Evolutionary conservation across 176 grass and related monocot species (phyloP).

Genomic region (Alloteropsis semialata): DNA sequence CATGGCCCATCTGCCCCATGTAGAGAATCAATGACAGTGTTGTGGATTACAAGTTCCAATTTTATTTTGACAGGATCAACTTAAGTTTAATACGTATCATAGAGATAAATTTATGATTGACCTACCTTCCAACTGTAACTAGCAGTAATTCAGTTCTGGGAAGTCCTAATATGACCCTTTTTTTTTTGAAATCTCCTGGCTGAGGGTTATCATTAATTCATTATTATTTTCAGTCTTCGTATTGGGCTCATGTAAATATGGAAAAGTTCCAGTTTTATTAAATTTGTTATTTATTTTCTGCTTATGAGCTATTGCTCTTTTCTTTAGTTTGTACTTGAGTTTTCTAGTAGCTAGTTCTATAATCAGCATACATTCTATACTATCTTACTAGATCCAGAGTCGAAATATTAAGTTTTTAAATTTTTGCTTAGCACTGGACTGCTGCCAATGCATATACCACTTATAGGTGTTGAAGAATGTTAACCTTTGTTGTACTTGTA

Average conservation of each 20-base stretch:
- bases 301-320: not conserved
- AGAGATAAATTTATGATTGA: not conserved
- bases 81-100: not conserved
- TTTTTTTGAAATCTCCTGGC: not conserved
- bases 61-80: not conserved
- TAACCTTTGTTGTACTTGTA: not conserved
- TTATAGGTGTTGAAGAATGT: not conserved
- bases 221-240: not conserved
- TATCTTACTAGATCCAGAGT: not conserved
- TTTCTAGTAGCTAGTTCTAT: not conserved
- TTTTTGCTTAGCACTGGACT: not conserved
- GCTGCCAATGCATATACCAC: not conserved
- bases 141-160: not conserved
- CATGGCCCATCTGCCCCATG: not conserved
- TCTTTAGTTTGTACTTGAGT: not conserved
- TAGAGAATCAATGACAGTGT: not conserved
- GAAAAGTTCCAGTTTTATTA: not conserved
- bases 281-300: not conserved
- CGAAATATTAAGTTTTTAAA: not conserved
- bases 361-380: not conserved
- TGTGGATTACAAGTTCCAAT: not conserved
- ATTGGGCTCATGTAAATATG: not conserved
- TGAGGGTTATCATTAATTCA: not conserved
- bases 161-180: not conserved
- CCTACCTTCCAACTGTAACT: not conserved